Conservation (phyloP, 768 basidiomycete species). For the Boletus reticulatus region DNA sequence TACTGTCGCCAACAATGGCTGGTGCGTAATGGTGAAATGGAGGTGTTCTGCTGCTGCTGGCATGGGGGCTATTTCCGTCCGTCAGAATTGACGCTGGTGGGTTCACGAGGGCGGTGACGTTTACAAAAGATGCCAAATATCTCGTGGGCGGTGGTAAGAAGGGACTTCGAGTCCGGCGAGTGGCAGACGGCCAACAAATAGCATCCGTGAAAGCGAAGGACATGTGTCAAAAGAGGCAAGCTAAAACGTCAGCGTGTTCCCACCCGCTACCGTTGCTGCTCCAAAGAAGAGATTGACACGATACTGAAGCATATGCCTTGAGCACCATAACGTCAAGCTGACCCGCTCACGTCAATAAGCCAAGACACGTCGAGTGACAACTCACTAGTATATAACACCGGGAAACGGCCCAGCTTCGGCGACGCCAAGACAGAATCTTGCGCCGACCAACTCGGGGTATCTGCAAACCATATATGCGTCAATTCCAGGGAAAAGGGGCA, state of each 20-base stretch:
- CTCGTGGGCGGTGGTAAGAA: too few species aligned
- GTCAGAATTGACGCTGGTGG: too few species aligned
- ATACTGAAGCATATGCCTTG: conserved; percentile 55
- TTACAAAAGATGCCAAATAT: too few species aligned
- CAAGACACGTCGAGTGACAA: not conserved
- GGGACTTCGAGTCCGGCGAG: too few species aligned
- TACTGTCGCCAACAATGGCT: too few species aligned
- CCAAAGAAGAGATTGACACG: conserved; percentile 65
- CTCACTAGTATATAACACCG: conserved; percentile 71
- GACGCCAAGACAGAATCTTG: conserved; percentile 57
- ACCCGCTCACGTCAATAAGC: not conserved
- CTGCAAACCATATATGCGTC: conserved; percentile 32
- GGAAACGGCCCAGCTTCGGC: conserved; percentile 74
- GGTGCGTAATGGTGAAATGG: too few species aligned
- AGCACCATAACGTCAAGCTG: conserved; percentile 69
- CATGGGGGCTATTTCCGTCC: too few species aligned
- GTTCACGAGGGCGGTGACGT: too few species aligned
- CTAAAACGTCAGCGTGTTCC: not conserved
- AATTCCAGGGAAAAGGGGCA: not conserved
- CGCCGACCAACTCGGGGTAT: conserved; percentile 61
- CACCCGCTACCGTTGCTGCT: conserved; percentile 58
- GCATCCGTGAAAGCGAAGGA: too few species aligned
- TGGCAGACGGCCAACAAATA: too few species aligned
- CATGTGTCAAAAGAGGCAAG: too few species aligned
- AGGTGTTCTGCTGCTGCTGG: too few species aligned